phyloP scores from a whole-genome alignment of 176 grass and related monocot species.

The Zoysia pacifica region DNA sequence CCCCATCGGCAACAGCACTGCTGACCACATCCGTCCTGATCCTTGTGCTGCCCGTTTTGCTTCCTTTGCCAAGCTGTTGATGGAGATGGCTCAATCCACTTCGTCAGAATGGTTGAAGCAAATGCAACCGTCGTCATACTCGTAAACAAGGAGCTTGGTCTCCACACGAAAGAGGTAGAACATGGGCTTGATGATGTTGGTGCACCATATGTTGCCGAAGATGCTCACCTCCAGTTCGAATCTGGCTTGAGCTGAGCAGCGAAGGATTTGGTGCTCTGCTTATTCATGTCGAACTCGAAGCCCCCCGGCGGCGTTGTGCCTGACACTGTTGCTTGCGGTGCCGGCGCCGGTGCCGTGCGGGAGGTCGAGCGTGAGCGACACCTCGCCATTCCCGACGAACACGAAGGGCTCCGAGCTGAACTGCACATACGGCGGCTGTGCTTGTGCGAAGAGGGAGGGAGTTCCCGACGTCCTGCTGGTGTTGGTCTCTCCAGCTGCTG shows the following conservation, averaged over 20 bases:
- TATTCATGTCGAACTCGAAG: conserved; percentile 81
- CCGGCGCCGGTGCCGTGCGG: conserved; percentile 51
- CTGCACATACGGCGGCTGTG: conserved; percentile 48
- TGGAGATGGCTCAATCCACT: too few relatives aligned
- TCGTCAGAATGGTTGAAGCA: too few relatives aligned
- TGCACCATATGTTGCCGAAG: too few relatives aligned
- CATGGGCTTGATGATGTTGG: too few relatives aligned
- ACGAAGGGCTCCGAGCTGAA: conserved; percentile 71
- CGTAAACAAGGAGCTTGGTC: too few relatives aligned
- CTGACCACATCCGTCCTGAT: too few relatives aligned
- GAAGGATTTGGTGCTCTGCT: conserved; percentile 78
- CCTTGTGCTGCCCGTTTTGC: too few relatives aligned
- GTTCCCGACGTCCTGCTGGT: conserved; percentile 36
- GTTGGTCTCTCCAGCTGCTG: conserved; percentile 35
- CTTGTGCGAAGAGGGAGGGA: conserved; percentile 43
- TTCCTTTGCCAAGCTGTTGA: too few relatives aligned
- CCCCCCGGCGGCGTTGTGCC: conserved; percentile 29
- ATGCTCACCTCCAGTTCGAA: background rate
- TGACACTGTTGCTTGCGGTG: conserved; percentile 39
- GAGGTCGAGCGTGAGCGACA: conserved; percentile 90
- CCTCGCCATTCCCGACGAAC: conserved; percentile 64
- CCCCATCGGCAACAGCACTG: too few relatives aligned
- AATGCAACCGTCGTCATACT: too few relatives aligned
- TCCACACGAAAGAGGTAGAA: too few relatives aligned
- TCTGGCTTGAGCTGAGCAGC: conserved; percentile 83